Percentiles rank a stretch among this genome's conserved stretches.
Evolutionary conservation across 192 early-diverging fungal genomes (phyloP).

Genomic region (Borealophlyctis nickersoniae): DNA sequence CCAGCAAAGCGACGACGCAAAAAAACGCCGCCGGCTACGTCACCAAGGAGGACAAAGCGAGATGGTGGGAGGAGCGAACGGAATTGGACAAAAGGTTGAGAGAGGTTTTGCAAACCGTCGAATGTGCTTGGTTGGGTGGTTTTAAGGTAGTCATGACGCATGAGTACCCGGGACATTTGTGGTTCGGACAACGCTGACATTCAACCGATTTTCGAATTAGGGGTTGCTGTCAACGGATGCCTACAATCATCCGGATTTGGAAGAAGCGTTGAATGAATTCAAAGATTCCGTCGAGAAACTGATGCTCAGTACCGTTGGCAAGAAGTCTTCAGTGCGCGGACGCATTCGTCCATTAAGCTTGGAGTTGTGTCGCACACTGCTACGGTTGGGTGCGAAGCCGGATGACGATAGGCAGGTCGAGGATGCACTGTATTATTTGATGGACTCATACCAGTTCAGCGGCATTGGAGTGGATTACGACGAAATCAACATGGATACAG

Average conservation of each 20-base stretch:
- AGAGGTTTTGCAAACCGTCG: slow-evolving; percentile 60
- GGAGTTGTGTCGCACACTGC: slow-evolving; percentile 51
- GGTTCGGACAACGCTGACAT: background rate
- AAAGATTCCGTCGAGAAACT: slow-evolving; percentile 47
- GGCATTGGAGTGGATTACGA: slow-evolving; percentile 54
- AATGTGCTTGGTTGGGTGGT: slow-evolving; percentile 82
- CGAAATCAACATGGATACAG: slow-evolving; percentile 46
- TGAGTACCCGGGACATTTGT: background rate
- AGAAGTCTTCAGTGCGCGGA: slow-evolving; percentile 21
- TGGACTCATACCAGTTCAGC: slow-evolving; percentile 59
- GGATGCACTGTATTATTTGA: slow-evolving; percentile 66
- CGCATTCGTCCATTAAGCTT: slow-evolving; percentile 54
- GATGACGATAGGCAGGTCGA: slow-evolving; percentile 60
- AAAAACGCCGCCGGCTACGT: slow-evolving; percentile 24
- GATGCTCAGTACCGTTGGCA: slow-evolving; percentile 41
- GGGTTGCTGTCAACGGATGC: slow-evolving; percentile 31
- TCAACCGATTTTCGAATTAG: slow-evolving; percentile 7
- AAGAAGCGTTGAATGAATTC: slow-evolving; percentile 37
- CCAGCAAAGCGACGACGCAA: slow-evolving; percentile 64
- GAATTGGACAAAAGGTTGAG: slow-evolving; percentile 68
- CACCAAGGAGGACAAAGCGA: slow-evolving; percentile 56
- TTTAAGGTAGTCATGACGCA: slow-evolving; percentile 62
- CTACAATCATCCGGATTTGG: slow-evolving; percentile 9
- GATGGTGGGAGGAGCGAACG: slow-evolving; percentile 82
- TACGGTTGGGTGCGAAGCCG: slow-evolving; percentile 51